Percentiles rank a stretch among this genome's conserved stretches.
Evolutionary conservation across 306 rosid genomes (phyloP).

Genomic region (Morella rubra): DNA sequence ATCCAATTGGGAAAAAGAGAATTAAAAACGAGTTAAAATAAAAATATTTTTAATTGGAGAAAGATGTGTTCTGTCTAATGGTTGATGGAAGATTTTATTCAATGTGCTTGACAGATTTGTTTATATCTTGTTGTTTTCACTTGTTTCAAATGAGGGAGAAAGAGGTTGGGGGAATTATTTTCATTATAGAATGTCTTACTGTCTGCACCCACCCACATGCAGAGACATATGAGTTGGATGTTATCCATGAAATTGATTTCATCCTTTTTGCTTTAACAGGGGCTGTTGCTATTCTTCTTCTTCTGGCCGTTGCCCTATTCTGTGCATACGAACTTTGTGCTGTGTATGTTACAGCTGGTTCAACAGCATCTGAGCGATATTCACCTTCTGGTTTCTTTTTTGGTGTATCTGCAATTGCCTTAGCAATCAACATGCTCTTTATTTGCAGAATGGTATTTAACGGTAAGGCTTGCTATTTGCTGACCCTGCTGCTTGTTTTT

Average conservation of each 20-base stretch:
- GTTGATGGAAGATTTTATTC: not conserved
- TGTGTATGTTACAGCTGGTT: constrained; percentile 95
- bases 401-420: constrained; percentile 98
- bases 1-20: not conserved
- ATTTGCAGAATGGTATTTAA: constrained; percentile 97
- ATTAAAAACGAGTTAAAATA: not conserved
- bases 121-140: not conserved
- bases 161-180: constrained; percentile 1
- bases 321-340: constrained; percentile 99
- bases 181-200: not conserved
- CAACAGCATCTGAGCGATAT: constrained; percentile 93
- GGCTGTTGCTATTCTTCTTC: constrained; percentile 94
- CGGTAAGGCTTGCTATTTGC: constrained; percentile 51
- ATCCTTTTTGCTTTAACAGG: constrained; percentile 48
- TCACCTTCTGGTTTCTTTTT: constrained; percentile 99
- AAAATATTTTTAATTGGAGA: not conserved
- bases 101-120: not conserved
- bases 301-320: constrained; percentile 94
- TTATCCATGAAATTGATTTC: constrained; percentile 13
- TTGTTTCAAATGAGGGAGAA: not conserved
- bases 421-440: constrained; percentile 99
- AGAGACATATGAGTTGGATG: not conserved
- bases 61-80: not conserved
- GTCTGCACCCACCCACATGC: not conserved
- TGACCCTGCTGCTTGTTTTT: constrained; percentile 17